Evolutionary conservation across 1,284 basidiomycete species (phyloP).

Genomic region (Leccinum angustisporum): DNA sequence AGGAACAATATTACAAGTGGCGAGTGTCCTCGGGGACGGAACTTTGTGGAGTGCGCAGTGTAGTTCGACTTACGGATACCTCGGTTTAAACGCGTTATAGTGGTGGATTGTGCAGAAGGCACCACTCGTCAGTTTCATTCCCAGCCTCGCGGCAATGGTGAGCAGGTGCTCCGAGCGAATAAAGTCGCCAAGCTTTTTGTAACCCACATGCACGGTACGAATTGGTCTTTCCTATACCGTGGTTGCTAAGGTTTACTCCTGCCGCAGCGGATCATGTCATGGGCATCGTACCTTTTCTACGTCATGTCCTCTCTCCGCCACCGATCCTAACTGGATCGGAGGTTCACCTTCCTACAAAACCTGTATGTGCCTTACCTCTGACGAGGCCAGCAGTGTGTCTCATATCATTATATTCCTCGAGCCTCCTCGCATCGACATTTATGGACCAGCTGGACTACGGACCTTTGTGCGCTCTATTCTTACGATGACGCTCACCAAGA

Average conservation of each 20-base stretch:
- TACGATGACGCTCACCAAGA: slow-evolving; percentile 65
- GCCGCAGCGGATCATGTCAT: slow-evolving; percentile 75
- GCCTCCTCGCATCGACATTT: slow-evolving; percentile 72
- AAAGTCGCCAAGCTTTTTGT: slow-evolving; percentile 78
- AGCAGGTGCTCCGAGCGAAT: slow-evolving; percentile 44
- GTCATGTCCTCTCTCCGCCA: slow-evolving; percentile 57
- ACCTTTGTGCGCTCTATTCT: slow-evolving; percentile 74
- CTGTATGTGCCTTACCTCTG: slow-evolving; percentile 12
- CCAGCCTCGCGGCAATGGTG: slow-evolving; percentile 36
- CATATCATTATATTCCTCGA: slow-evolving; percentile 5
- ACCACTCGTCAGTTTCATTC: slow-evolving; percentile 67
- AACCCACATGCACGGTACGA: slow-evolving; percentile 81
- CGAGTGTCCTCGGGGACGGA: slow-evolving; percentile 52
- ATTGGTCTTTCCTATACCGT: slow-evolving; percentile 23
- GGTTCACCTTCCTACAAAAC: slow-evolving; percentile 13
- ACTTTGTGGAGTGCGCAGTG: slow-evolving; percentile 60
- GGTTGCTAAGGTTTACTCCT: slow-evolving; percentile 3
- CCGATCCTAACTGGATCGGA: slow-evolving; percentile 35
- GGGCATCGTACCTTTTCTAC: slow-evolving; percentile 75
- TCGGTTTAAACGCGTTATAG: slow-evolving; percentile 39
- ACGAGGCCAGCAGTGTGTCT: neutral
- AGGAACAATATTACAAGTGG: slow-evolving; percentile 34
- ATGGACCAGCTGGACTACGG: slow-evolving; percentile 83
- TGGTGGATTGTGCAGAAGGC: slow-evolving; percentile 88
- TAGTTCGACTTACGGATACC: neutral